These are phyloP conservation scores for Symmetrospora coprosmae DNA, from an alignment of 768 basidiomycete species.

Conservation along the genomic window DNA sequence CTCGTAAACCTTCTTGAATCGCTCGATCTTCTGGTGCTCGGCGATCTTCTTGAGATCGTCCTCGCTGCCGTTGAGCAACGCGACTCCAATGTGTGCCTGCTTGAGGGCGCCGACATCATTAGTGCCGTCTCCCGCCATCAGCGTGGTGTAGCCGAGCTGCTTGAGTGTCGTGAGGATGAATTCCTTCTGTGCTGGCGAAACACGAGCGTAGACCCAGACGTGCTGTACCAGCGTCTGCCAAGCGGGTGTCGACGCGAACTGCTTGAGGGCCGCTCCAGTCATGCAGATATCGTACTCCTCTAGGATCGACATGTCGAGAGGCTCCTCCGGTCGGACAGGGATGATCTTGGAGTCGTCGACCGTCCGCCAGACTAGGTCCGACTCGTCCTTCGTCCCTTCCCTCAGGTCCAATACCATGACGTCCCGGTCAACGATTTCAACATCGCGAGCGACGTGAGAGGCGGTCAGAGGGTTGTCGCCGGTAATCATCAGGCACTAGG, in stretches of 20 bases:
- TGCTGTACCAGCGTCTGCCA: slow-evolving; percentile 64
- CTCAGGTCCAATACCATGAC: slow-evolving; percentile 79
- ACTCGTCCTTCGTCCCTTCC: slow-evolving; percentile 58
- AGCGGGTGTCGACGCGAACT: slow-evolving; percentile 55
- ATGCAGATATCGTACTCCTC: slow-evolving; percentile 88
- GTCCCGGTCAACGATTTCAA: slow-evolving; percentile 92
- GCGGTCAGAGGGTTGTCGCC: slow-evolving; percentile 97
- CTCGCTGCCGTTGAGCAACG: slow-evolving; percentile 72
- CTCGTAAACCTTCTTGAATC: slow-evolving; percentile 94
- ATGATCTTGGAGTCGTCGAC: slow-evolving; percentile 86
- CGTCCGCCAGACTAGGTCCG: slow-evolving; percentile 82
- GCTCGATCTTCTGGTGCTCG: slow-evolving; percentile 73
- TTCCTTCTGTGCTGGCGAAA: slow-evolving; percentile 91
- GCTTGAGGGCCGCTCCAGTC: slow-evolving; percentile 83
- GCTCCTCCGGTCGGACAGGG: slow-evolving; percentile 62
- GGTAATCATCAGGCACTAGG: slow-evolving; percentile 99
- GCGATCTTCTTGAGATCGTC: slow-evolving; percentile 89
- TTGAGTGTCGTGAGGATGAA: slow-evolving; percentile 82
- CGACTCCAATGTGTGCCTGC: slow-evolving; percentile 93
- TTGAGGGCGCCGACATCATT: slow-evolving; percentile 98
- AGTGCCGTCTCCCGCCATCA: slow-evolving; percentile 98
- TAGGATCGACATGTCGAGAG: slow-evolving; percentile 63
- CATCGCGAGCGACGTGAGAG: slow-evolving; percentile 84
- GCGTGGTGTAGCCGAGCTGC: slow-evolving; percentile 70
- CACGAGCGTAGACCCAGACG: slow-evolving; percentile 96